Base-by-base conservation (phyloP, 768 basidiomycete genomes). In the Hygrocybe coccinea region DNA sequence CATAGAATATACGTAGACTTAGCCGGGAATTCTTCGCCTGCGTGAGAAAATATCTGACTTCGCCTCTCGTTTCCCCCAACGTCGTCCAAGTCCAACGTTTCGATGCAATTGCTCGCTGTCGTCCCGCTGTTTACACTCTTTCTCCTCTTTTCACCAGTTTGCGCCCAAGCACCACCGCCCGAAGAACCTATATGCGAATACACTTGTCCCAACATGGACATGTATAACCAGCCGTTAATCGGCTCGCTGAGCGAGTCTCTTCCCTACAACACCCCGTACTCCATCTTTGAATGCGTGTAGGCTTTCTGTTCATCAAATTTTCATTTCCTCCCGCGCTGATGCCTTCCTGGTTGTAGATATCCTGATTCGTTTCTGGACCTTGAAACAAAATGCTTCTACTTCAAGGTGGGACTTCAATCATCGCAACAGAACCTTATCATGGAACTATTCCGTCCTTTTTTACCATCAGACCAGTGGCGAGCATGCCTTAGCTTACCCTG, bases 201-300 rank as follows among this genome's bases (percentile, higher is more conserved):
- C 21, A 7, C 19, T 38, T 51, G 50, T 38, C 50, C 50, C 3
- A 19, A 4, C 8, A 37, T 10, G 15, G 50, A 51, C 14, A 37
- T 38, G 50, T 19, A 38, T 15, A 35, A 35, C 35, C 34, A 51
- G 9, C n/a, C 15, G 7, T 37, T 51, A 21, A n/a, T 51, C 50
- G 29, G 3, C 15, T 15, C 17, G 19, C 11, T n/a, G 50, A 51
- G 50, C 34, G 50, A 51, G 10, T n/a, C 14, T 36, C 19, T 38
- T 22, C 50, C 50, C 22, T 51, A 35, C 36, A 34, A 51, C 21
- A 51, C 34, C 19, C 36, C 50, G 1, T 51, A 51, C 34, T 51
- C 50, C 35, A 35, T 51, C 34, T 51, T 51, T 38, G 50, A 51
- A 51, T 51, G 50, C 50, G 34, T 24, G 50, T 51, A 51, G 15